A percentile compares a stretch with the other conserved stretches of the same genome.
Conservation (phyloP, 257 asterid species). For the Hygrophila difformis region DNA sequence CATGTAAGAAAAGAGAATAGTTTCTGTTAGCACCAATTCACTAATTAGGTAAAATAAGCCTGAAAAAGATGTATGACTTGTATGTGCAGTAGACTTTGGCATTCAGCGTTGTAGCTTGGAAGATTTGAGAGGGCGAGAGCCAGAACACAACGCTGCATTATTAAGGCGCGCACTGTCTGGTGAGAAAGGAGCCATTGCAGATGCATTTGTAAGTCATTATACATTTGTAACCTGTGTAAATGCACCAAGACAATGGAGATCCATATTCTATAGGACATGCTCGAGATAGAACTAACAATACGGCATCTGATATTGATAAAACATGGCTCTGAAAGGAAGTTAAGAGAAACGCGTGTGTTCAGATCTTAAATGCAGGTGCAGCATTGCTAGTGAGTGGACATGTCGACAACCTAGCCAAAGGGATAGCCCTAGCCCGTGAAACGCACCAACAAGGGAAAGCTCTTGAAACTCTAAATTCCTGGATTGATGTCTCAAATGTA, state of each 20-base stretch:
- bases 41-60: too few relatives aligned
- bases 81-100: constrained; percentile 49
- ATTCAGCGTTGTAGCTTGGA: constrained; percentile 68
- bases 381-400: constrained; percentile 75
- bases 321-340: too few relatives aligned
- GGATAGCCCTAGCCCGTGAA: constrained; percentile 64
- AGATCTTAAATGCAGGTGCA: constrained; percentile 90
- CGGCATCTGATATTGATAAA: too few relatives aligned
- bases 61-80: neutral
- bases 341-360: constrained; percentile 3
- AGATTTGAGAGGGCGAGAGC: constrained; percentile 55
- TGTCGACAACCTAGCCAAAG: constrained; percentile 50
- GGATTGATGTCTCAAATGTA: constrained; percentile 68
- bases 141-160: constrained; percentile 46
- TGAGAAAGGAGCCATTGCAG: constrained; percentile 50
- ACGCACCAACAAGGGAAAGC: constrained; percentile 71
- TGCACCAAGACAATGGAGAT: neutral
- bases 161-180: constrained; percentile 49
- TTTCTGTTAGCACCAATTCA: neutral
- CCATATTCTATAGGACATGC: too few relatives aligned
- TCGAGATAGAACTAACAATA: too few relatives aligned
- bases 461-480: constrained; percentile 51
- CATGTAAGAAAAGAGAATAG: constrained; percentile 26
- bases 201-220: constrained; percentile 44
- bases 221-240: neutral